phyloP scores from a whole-genome alignment of 2,329 filamentous ascomycete genomes.

The Capronia epimyces region DNA sequence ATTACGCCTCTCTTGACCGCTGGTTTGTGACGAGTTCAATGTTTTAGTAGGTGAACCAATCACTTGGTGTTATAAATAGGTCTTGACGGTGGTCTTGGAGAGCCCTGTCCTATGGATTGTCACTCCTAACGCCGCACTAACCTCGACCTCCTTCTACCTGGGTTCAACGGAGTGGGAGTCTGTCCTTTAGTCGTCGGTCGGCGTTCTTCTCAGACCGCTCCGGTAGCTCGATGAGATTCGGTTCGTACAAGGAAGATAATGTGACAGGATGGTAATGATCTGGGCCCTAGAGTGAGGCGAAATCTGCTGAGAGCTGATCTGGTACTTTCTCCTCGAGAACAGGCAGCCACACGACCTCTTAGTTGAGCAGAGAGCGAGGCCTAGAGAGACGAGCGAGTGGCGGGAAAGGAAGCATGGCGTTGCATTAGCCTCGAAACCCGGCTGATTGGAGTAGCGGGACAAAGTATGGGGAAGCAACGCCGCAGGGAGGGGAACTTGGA shows the following conservation, averaged over 20 bases:
- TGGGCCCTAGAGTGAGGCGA: neutral
- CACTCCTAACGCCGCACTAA: too few species aligned
- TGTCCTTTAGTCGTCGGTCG: too few species aligned
- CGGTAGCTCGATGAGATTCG: neutral
- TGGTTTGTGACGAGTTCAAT: neutral
- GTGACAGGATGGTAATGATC: too few species aligned
- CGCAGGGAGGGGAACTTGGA: neutral
- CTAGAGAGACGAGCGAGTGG: neutral
- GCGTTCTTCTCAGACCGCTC: neutral
- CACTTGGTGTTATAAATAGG: too few species aligned
- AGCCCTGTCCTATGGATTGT: too few species aligned
- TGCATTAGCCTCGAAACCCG: neutral
- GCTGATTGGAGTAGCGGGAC: neutral
- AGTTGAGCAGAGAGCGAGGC: neutral
- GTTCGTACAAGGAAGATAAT: neutral
- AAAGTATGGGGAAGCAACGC: constrained; percentile 7
- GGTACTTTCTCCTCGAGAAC: neutral
- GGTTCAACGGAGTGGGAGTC: too few species aligned
- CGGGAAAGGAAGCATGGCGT: neutral
- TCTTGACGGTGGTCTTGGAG: too few species aligned
- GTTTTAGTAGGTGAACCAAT: too few species aligned
- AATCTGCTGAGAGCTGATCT: neutral
- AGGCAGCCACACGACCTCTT: neutral
- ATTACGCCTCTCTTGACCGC: constrained; percentile 1
- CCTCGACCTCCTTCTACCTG: too few species aligned